Evolutionary conservation across 768 basidiomycete species (phyloP), one percentile per base, ranked within the genome.

Genomic region (Multifurca ochricompacta): DNA sequence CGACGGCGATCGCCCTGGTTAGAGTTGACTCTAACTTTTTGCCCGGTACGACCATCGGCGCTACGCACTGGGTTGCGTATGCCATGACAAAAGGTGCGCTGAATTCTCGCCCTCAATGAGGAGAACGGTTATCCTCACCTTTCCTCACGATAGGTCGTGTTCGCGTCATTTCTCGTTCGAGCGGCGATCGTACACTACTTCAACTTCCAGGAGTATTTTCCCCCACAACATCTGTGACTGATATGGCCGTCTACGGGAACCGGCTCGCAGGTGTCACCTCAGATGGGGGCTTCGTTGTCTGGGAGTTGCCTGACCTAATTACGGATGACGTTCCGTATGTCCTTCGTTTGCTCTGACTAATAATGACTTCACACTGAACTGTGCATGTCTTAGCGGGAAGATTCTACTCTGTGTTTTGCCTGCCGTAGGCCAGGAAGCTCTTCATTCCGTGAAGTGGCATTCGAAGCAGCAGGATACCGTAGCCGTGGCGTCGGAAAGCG

Each of bases 11-110:
- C 50, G 90, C 90, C 14, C 76, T 92, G 44, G 87, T 92, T 65
- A 87, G 83, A 69, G 88, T 91, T 59, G 90, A 92, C 56, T 73
- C 88, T 16, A 78, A 84, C 23, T 92, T 91, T 71, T 72, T 91
- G 53, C 87, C 86, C 41, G 90, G 90, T 14, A 85, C 86, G 11
- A 92, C 90, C 30, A 91, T 92, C 51, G 90, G 90, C 9, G 90
- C 90, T 13, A 91, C 90, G 4, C 86, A 89, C 64, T 92, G 90
- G 87, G 90, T 92, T 54, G 90, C 90, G 14, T 91, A 92, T 63
- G 90, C 89, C 23, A 92, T 92, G 90, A 91, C 86, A 4, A 81
- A 85, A 72, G 87, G 85, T 81, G 57, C 9, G 64, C 36, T 45
- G 30, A 16, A 35, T 25, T 23, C 6, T 32, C 21, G 18, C 18